These are phyloP conservation scores for Gossypium thurberi DNA, from an alignment of 345 rosid genomes.

Conservation along the genomic window DNA sequence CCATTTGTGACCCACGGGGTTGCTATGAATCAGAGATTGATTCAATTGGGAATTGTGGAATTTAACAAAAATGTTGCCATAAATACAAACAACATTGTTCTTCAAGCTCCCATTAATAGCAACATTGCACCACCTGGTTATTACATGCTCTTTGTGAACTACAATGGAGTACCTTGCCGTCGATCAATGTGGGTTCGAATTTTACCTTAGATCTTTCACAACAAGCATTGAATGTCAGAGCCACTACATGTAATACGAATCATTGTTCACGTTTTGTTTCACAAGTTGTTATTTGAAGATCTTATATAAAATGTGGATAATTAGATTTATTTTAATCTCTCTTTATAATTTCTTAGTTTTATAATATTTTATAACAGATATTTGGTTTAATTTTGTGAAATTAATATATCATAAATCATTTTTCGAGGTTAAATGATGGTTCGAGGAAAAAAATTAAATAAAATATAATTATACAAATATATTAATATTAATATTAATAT, in stretches of 20 bases:
- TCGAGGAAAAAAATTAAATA: too few species aligned
- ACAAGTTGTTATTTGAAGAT: too few species aligned
- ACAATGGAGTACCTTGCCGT: constrained; percentile 30
- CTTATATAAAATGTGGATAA: too few species aligned
- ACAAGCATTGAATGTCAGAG: neutral
- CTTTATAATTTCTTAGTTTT: too few species aligned
- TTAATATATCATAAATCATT: too few species aligned
- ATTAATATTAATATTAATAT: too few species aligned
- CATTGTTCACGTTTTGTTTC: too few species aligned
- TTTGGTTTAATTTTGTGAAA: too few species aligned
- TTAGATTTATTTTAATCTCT: too few species aligned
- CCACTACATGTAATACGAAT: neutral
- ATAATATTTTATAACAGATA: too few species aligned
- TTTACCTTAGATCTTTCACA: neutral
- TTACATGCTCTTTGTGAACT: constrained; percentile 32
- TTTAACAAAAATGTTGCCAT: neutral
- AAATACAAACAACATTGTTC: constrained; percentile 2
- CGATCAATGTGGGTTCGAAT: constrained; percentile 31
- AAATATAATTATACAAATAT: too few species aligned
- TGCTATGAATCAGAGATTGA: constrained; percentile 58
- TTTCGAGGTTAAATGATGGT: too few species aligned
- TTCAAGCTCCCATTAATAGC: constrained; percentile 21
- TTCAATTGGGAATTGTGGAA: neutral
- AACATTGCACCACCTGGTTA: constrained; percentile 43
- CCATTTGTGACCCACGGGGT: constrained; percentile 65